These are phyloP conservation scores for Alternaria hordeiaustralica DNA, from an alignment of 2,329 filamentous ascomycete species.

Conservation along the genomic window DNA sequence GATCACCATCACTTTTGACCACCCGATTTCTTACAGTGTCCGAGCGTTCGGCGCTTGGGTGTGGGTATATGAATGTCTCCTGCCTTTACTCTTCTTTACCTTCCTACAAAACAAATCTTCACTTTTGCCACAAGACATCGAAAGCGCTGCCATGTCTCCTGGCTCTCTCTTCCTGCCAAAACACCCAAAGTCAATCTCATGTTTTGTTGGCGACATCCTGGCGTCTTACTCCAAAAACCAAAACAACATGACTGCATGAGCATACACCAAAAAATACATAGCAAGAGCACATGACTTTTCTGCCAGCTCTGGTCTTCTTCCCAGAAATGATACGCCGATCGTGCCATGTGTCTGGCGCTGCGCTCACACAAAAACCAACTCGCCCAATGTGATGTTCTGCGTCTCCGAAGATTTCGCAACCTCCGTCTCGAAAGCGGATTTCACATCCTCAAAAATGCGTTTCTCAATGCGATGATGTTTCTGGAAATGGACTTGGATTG, in stretches of 20 bases:
- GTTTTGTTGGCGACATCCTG: not conserved
- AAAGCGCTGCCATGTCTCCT: no score
- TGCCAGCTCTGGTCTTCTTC: not conserved
- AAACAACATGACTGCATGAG: not conserved
- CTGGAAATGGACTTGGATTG: not conserved
- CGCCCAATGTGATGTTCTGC: not conserved
- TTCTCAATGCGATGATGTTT: not conserved
- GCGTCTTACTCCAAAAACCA: not conserved
- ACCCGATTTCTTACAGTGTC: not conserved
- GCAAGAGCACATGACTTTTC: no score
- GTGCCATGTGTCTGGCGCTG: not conserved
- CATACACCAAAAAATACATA: no score
- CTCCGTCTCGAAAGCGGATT: not conserved
- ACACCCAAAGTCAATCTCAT: not conserved
- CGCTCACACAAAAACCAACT: not conserved
- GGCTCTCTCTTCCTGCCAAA: not conserved
- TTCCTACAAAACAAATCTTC: no score
- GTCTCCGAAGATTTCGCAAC: not conserved
- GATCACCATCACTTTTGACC: not conserved
- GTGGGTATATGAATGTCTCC: not conserved
- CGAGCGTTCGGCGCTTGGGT: not conserved
- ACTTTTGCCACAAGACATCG: no score
- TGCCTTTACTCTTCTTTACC: no score
- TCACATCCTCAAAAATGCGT: not conserved
- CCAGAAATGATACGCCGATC: not conserved